Evolutionary conservation across 352 stramenopile genomes (phyloP).

Genomic region (Pythium dissotocum): DNA sequence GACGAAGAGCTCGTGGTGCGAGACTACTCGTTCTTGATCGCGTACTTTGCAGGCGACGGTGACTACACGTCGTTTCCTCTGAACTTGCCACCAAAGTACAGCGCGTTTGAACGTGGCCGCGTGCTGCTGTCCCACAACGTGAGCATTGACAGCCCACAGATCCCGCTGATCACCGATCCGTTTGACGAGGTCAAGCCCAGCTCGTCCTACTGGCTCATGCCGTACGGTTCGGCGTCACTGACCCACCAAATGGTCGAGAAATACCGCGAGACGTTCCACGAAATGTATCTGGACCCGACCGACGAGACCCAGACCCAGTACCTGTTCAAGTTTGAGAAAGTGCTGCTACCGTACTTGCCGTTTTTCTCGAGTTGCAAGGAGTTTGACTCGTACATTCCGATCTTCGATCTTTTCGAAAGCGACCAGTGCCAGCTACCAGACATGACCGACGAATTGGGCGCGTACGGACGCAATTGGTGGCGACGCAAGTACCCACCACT

Average conservation of each 20-base stretch:
- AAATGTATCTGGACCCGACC: conserved; percentile 70
- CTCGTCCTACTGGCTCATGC: conserved; percentile 70
- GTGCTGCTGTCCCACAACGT: conserved; percentile 94
- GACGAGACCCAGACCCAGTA: conserved; percentile 49
- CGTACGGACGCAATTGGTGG: conserved; percentile 71
- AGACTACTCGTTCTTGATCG: conserved; percentile 91
- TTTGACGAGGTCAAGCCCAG: conserved; percentile 55
- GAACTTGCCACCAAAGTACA: conserved; percentile 95
- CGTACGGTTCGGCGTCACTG: conserved; percentile 59
- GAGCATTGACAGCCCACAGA: conserved; percentile 57
- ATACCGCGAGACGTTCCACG: conserved; percentile 96
- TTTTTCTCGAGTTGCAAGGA: conserved; percentile 96
- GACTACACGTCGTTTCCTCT: conserved; percentile 81
- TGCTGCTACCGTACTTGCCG: conserved; percentile 94
- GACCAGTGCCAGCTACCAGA: conserved; percentile 89
- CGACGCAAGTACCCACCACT: conserved; percentile 77
- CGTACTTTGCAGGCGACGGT: conserved; percentile 68
- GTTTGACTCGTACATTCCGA: conserved; percentile 95
- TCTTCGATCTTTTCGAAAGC: conserved; percentile 93
- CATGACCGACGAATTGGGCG: conserved; percentile 65
- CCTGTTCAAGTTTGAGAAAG: conserved; percentile 74
- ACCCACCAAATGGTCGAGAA: conserved; percentile 91
- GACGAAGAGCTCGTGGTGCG: conserved; percentile 72
- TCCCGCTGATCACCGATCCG: conserved; percentile 80
- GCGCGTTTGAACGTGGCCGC: conserved; percentile 90